Conservation (phyloP, 192 early-diverging fungal genomes). For the Podila horticola region DNA sequence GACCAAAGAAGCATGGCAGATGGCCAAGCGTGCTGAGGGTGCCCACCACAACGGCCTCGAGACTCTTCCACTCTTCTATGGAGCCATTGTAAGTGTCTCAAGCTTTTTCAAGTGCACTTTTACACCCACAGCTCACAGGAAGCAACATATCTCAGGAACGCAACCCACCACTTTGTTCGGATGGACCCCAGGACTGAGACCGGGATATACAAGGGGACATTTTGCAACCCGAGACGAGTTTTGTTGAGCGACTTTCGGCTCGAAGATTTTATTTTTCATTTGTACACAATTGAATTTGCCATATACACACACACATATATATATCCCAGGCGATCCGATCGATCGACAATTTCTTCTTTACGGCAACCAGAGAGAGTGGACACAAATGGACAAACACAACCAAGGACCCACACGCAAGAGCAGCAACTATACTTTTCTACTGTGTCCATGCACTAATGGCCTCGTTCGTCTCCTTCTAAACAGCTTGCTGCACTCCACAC, state of each 20-base stretch:
- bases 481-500: constrained; percentile 48
- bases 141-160: not conserved
- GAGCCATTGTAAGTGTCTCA: constrained; percentile 44
- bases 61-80: constrained; percentile 44
- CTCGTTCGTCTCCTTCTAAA: not conserved
- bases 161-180: too few species aligned
- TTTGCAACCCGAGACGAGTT: too few species aligned
- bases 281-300: too few species aligned
- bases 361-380: constrained; percentile 8
- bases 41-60: constrained; percentile 53
- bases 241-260: too few species aligned
- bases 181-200: too few species aligned
- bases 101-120: not conserved
- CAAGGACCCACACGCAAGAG: too few species aligned
- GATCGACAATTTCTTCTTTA: not conserved
- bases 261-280: too few species aligned
- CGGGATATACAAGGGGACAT: too few species aligned
- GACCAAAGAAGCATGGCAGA: constrained; percentile 40
- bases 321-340: too few species aligned
- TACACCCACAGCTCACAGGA: not conserved
- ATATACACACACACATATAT: too few species aligned
- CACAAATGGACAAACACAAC: too few species aligned
- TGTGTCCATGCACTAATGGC: not conserved
- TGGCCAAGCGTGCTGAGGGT: constrained; percentile 53
- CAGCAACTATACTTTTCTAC: not conserved